Base-by-base conservation (phyloP, 2,329 filamentous ascomycete genomes). In the Exserohilum turcica region DNA sequence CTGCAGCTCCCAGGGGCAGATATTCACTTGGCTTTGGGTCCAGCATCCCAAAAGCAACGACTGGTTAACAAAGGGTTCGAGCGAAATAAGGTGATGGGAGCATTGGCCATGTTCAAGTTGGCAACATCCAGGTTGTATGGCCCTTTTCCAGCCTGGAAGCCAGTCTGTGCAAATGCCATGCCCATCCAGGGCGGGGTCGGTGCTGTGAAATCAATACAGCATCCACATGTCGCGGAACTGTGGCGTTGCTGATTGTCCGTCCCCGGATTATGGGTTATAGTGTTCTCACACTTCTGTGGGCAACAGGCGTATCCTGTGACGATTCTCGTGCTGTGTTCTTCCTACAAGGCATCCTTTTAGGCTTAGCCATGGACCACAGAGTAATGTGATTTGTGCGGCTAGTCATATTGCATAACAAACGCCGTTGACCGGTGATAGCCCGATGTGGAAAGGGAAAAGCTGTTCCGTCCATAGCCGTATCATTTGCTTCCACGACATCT, bases 171-270 rank as follows among this genome's bases (percentile, higher is more conserved):
- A 64, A 44, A 56, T 18, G 28, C 48, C 54, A 55, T 54, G 55
- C 54, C 58, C 44, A 39, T 48, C 54, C 28, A 43, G 47, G 48
- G 52, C 52, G 52, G 54, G 43, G 48, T 42, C 53, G 56, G 61
- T 54, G 62, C 54, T 52, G 53, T 64, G 50, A 55, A 67, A 61
- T 66, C 63, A 64, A 67, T 64, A 70, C 56, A 52, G 61, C 53
- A 68, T 62, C 42, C 38, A 50, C 43, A 67, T 69, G 64, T 64
- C 65, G 70, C 72, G 64, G 43, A 48, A 74, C 70, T 57, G 65
- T 74, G 72, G 71, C 71, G 67, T 55, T 64, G 54, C 60, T 64
- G 60, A 61, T 61, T 65, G 55, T 54, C 48, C 59, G 44, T 61
- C 57, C 60, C 61, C 58, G 53, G 56, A 63, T 55, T 59, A 50